These are phyloP conservation scores for Spergularia azorica DNA, from an alignment of 179 eudicot species.

Conservation along the genomic window DNA sequence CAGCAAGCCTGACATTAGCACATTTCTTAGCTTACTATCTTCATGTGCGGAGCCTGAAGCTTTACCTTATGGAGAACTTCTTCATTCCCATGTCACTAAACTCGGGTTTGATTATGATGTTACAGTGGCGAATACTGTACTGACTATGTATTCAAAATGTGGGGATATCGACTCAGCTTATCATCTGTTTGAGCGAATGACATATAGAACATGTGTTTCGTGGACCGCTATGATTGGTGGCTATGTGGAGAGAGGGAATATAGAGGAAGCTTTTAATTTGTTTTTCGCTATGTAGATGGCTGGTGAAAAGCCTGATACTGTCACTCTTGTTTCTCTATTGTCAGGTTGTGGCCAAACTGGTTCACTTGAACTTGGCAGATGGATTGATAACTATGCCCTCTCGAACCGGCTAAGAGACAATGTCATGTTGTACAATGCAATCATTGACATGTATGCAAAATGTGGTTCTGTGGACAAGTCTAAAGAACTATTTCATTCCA, in stretches of 20 bases:
- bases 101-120: conserved; percentile 45
- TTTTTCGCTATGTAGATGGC: conserved; percentile 48
- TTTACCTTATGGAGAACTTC: conserved; percentile 41
- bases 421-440: conserved; percentile 47
- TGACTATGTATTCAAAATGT: conserved; percentile 63
- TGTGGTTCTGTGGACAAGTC: conserved; percentile 54
- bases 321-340: conserved; percentile 51
- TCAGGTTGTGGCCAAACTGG: conserved; percentile 61
- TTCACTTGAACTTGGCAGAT: conserved; percentile 61
- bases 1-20: conserved; percentile 50
- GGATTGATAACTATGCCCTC: conserved; percentile 44
- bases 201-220: conserved; percentile 50
- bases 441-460: conserved; percentile 63
- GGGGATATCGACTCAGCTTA: conserved; percentile 43
- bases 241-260: conserved; percentile 50
- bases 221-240: conserved; percentile 70
- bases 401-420: conserved; percentile 34
- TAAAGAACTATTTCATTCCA: conserved; percentile 41
- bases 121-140: conserved; percentile 49
- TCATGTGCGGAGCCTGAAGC: conserved; percentile 41
- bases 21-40: conserved; percentile 55
- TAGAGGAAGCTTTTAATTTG: conserved; percentile 51
- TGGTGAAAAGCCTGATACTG: conserved; percentile 57
- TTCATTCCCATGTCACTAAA: conserved; percentile 58
- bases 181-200: conserved; percentile 44